A percentile compares a stretch with the other conserved stretches of the same genome.
Evolutionary conservation across 495 filamentous ascomycete species (phyloP).

Genomic region (Tirmania nivea): DNA sequence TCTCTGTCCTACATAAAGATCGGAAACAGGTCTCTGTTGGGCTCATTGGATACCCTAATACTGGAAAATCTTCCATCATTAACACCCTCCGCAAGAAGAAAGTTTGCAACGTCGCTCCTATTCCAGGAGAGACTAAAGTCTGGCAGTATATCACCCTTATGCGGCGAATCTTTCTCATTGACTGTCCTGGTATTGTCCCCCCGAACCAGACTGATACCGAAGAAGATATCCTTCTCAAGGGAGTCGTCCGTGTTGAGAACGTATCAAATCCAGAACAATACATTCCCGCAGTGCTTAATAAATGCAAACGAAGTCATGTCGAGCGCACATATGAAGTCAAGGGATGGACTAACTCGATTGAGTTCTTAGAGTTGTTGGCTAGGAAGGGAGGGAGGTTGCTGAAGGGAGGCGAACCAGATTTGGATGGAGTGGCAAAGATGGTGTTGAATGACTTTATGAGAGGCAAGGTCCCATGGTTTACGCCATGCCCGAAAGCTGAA

Average conservation of each 20-base stretch:
- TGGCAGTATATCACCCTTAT: conserved; percentile 97
- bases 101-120: conserved; percentile 82
- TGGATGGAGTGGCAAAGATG: conserved; percentile 88
- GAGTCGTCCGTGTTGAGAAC: conserved; percentile 83
- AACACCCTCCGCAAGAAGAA: conserved; percentile 83
- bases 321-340: conserved; percentile 81
- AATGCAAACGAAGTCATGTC: conserved; percentile 66
- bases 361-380: conserved; percentile 71
- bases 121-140: conserved; percentile 87
- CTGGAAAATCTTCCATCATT: conserved; percentile 82
- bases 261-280: conserved; percentile 92
- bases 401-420: conserved; percentile 74
- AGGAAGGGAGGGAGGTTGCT: conserved; percentile 70
- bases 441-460: conserved; percentile 86
- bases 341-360: conserved; percentile 46
- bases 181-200: conserved; percentile 89
- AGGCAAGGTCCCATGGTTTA: conserved; percentile 92
- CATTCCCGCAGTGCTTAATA: conserved; percentile 57
- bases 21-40: conserved; percentile 84
- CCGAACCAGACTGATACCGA: conserved; percentile 60
- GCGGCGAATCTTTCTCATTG: conserved; percentile 91
- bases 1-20: conserved; percentile 71
- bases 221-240: conserved; percentile 74
- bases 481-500: conserved; percentile 47
- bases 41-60: conserved; percentile 71